Conservation (phyloP, 2,329 filamentous ascomycete species). For the Ilyonectria destructans region DNA sequence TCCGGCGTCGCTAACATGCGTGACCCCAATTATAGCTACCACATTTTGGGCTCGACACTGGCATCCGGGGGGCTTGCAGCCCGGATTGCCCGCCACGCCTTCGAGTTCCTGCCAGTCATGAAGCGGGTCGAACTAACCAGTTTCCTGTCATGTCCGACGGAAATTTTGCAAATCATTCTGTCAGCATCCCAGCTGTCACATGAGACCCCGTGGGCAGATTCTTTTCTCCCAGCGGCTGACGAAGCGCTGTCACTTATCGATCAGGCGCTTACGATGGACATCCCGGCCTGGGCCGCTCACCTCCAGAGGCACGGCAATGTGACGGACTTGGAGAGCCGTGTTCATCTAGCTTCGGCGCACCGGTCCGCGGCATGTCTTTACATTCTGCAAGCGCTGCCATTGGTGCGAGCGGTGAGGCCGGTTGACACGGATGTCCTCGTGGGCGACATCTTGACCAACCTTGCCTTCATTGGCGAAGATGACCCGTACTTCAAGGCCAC, state of each 20-base stretch:
- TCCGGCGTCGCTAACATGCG: slow-evolving; percentile 30
- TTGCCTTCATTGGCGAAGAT: slow-evolving; percentile 63
- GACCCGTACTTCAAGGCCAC: slow-evolving; percentile 73
- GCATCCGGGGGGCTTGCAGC: slow-evolving; percentile 57
- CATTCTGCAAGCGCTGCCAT: slow-evolving; percentile 61
- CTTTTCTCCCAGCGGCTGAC: slow-evolving; percentile 53
- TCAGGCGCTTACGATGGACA: slow-evolving; percentile 60
- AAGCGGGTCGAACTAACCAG: slow-evolving; percentile 60
- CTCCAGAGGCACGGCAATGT: slow-evolving; percentile 56
- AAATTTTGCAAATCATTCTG: slow-evolving; percentile 63
- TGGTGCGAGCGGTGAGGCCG: slow-evolving; percentile 54
- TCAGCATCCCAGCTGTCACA: slow-evolving; percentile 62
- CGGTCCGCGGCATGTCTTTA: slow-evolving; percentile 65
- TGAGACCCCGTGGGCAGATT: slow-evolving; percentile 53
- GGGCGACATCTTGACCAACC: slow-evolving; percentile 66
- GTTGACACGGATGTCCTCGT: slow-evolving; percentile 64
- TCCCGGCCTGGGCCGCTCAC: slow-evolving; percentile 59
- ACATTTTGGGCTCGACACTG: slow-evolving; percentile 59
- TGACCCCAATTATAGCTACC: slow-evolving; percentile 53
- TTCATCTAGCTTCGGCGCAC: slow-evolving; percentile 63
- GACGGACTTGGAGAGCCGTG: slow-evolving; percentile 60
- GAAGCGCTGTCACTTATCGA: slow-evolving; percentile 59
- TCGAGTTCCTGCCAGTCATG: slow-evolving; percentile 59
- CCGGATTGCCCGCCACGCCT: slow-evolving; percentile 58
- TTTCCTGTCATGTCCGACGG: slow-evolving; percentile 61